Base-by-base conservation (phyloP, 768 basidiomycete genomes). In the Amanita subjunquillea region DNA sequence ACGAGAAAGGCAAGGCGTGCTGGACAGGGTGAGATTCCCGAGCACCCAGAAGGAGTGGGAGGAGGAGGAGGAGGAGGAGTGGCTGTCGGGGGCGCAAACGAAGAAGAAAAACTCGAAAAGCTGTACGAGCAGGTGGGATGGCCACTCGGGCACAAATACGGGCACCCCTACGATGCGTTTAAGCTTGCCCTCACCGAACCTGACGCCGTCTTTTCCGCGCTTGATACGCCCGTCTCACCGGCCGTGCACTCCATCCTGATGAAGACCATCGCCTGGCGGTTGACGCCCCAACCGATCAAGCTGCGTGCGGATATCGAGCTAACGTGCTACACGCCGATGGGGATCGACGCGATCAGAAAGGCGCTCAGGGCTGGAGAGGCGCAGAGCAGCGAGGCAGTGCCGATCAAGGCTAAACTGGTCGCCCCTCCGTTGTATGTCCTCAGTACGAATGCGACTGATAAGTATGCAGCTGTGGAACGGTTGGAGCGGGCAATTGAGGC, bases 251-350 rank as follows among this genome's bases (percentile, higher is more conserved):
- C 74, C 3, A 74, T 87, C 40, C 78, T 97, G 17, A 79, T 78
- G 56, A 68, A 77, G 51, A 95, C 91, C 20, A 96, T 99, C 63
- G 93, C 94, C 6, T 85, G 93, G 41, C 85, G 96, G 10, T 75
- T 98, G 37, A 99, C 96, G 0, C 96, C 96, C 1, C 96, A 99
- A 67, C 93, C 96, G 4, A 94, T 99, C 76, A 99, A 97, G 72
- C 80, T 99, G 38, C 91, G 96, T 59, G 93, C 96, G 3, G 96
- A 99, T 69, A 89, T 99, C 61, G 93, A 98, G 69, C 71, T 99
- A 42, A 96, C 93, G 38, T 98, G 95, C 68, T 99, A 96, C 67
- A 86, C 87, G 1, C 93, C 92, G 32, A 82, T 89, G 5, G 95
- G 96, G 7, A 97, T 99, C 65, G 91, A 96, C 60, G 93, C 95